These are phyloP conservation scores for Carex myosuroides DNA, from an alignment of 176 grass and related monocot species.

Conservation along the genomic window DNA sequence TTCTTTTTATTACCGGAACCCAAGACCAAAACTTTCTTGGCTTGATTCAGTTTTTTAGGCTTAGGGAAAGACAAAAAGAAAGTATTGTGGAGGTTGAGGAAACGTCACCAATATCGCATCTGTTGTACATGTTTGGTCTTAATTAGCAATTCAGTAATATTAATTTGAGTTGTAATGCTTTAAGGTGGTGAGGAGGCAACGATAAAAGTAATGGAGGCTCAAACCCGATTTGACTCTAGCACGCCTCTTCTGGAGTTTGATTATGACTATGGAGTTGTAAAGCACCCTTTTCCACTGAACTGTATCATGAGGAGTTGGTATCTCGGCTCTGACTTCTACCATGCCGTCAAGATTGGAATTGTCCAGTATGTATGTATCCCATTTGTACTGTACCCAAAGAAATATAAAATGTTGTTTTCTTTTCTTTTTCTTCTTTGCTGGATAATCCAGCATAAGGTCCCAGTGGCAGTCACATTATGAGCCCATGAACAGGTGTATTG, in stretches of 20 bases:
- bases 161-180: not conserved
- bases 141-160: not conserved
- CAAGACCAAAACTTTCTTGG: not conserved
- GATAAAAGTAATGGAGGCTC: constrained; percentile 86
- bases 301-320: constrained; percentile 94
- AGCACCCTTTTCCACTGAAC: constrained; percentile 91
- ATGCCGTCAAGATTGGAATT: constrained; percentile 94
- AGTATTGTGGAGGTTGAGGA: not conserved
- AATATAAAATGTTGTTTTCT: not conserved
- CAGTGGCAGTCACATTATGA: not conserved
- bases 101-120: not conserved
- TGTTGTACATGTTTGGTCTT: constrained; percentile 1
- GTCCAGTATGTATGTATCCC: constrained; percentile 90
- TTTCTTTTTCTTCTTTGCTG: not conserved
- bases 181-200: constrained; percentile 92
- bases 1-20: not conserved
- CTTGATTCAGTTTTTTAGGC: not conserved
- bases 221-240: constrained; percentile 46
- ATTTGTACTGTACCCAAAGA: not conserved
- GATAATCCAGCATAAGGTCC: not conserved
- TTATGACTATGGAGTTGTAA: constrained; percentile 84
- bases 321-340: constrained; percentile 86
- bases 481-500: not conserved
- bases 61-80: not conserved
- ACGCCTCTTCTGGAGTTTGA: constrained; percentile 73